phyloP scores from a whole-genome alignment of 148 eudicot genomes.

The Vaccinium corymbosum region DNA sequence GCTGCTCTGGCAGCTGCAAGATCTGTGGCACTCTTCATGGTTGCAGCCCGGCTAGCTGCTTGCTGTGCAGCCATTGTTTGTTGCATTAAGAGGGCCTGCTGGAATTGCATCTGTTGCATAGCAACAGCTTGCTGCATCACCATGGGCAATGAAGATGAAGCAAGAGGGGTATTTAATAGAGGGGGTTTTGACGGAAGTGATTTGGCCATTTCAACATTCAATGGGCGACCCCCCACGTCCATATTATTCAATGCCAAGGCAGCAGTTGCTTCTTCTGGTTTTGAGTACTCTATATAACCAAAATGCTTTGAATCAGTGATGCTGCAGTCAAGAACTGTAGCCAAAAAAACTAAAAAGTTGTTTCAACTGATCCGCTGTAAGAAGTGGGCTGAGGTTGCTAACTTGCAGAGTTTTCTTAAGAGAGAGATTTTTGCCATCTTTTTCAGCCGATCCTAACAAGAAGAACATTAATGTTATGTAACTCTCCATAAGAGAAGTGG shows the following conservation, averaged over 20 bases:
- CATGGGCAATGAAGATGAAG: constrained; percentile 73
- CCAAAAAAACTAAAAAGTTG: constrained; percentile 86
- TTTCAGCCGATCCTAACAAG: constrained; percentile 53
- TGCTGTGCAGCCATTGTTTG: constrained; percentile 87
- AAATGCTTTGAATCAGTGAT: constrained; percentile 91
- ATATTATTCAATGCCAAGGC: constrained; percentile 85
- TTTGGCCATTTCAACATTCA: constrained; percentile 98
- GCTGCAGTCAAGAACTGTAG: constrained; percentile 76
- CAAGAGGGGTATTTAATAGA: constrained; percentile 29
- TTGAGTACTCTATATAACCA: constrained; percentile 85
- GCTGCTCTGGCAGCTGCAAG: constrained; percentile 97
- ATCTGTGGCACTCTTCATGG: constrained; percentile 89
- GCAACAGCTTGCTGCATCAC: constrained; percentile 99
- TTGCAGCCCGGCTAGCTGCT: constrained; percentile 93
- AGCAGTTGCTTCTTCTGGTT: constrained; percentile 83
- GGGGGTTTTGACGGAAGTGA: constrained; percentile 85
- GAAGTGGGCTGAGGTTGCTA: constrained; percentile 88
- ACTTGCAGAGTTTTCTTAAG: constrained; percentile 86
- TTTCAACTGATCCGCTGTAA: constrained; percentile 87
- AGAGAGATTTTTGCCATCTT: constrained; percentile 43
- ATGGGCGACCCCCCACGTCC: constrained; percentile 84
- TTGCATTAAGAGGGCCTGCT: constrained; percentile 91
- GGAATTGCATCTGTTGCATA: constrained; percentile 97
- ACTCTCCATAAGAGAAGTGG: constrained; percentile 9
- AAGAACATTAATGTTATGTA: neutral